Evolutionary conservation across 2,329 filamentous ascomycete species (phyloP).

Genomic region (Colletotrichum lindemuthianum): DNA sequence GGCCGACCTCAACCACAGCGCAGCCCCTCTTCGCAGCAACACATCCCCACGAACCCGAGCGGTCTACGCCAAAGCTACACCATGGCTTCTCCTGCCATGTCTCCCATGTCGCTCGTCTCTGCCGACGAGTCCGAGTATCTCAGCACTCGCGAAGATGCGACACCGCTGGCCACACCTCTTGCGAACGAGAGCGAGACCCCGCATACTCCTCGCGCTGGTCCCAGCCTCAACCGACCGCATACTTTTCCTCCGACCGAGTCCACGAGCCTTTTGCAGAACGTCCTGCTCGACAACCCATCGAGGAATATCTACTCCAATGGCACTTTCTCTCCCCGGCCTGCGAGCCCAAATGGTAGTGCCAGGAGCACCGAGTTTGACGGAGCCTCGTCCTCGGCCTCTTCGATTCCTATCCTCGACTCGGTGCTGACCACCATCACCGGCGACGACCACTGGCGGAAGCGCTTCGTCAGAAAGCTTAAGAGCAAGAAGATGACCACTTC

Average conservation of each 20-base stretch:
- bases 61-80: slow-evolving; percentile 57
- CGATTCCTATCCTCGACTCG: slow-evolving; percentile 51
- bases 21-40: slow-evolving; percentile 42
- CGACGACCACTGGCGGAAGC: slow-evolving; percentile 57
- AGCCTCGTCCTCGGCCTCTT: slow-evolving; percentile 45
- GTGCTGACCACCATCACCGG: slow-evolving; percentile 50
- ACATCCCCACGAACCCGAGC: slow-evolving; percentile 56
- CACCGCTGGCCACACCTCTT: slow-evolving; percentile 33
- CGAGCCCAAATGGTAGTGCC: slow-evolving; percentile 54
- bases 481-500: slow-evolving; percentile 79
- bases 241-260: slow-evolving; percentile 53
- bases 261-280: slow-evolving; percentile 58
- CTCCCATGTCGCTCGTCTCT: slow-evolving; percentile 29
- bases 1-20: slow-evolving; percentile 30
- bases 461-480: slow-evolving; percentile 62
- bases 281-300: slow-evolving; percentile 51
- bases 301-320: slow-evolving; percentile 73
- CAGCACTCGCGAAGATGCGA: slow-evolving; percentile 34
- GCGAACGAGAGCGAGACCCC: slow-evolving; percentile 30
- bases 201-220: slow-evolving; percentile 40
- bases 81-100: slow-evolving; percentile 28
- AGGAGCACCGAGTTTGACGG: slow-evolving; percentile 46
- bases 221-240: slow-evolving; percentile 34
- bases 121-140: slow-evolving; percentile 37
- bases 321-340: slow-evolving; percentile 77